phyloP scores from a whole-genome alignment of 2,329 filamentous ascomycete genomes.

The Colletotrichum tropicale region DNA sequence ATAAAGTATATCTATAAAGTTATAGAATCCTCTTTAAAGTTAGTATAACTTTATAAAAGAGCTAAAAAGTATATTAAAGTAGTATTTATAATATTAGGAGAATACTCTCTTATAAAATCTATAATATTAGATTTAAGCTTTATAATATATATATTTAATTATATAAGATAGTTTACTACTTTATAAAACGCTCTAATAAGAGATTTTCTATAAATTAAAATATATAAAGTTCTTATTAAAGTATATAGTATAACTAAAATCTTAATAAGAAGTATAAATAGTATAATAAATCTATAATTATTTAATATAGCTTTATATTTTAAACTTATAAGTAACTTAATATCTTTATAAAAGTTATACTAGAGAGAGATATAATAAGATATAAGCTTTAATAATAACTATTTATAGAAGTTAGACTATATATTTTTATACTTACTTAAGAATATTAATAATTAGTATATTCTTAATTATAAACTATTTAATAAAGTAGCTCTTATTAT shows the following conservation, averaged over 20 bases:
- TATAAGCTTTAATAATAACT: neutral
- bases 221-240: neutral
- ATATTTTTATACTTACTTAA: neutral
- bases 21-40: rapidly evolving
- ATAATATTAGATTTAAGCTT: neutral
- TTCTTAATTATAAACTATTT: neutral
- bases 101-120: neutral
- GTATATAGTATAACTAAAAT: neutral
- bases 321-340: neutral
- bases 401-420: neutral
- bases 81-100: neutral
- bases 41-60: neutral
- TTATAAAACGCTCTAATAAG: neutral
- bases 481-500: neutral
- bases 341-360: neutral
- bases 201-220: neutral
- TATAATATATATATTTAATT: neutral
- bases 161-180: neutral
- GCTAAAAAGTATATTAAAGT: neutral
- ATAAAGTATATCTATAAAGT: neutral
- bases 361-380: neutral
- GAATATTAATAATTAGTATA: neutral
- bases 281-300: neutral
- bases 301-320: neutral
- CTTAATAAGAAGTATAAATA: neutral